Conservation (phyloP, 805 yeast genomes). For the Saturnispora mendoncae region DNA sequence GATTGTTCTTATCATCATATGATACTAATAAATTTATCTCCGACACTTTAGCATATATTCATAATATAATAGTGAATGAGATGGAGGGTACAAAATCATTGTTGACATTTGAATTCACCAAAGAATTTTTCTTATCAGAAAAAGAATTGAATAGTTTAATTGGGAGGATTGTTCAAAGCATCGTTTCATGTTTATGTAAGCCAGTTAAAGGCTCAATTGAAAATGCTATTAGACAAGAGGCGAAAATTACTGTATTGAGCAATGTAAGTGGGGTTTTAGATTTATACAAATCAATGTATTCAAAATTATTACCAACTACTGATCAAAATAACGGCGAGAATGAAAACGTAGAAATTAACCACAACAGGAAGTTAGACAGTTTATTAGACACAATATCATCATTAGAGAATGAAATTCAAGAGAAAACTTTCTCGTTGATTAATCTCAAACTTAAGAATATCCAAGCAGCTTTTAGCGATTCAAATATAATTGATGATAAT, state of each 20-base stretch:
- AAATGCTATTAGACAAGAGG: conserved; percentile 58
- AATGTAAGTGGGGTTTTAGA: conserved; percentile 56
- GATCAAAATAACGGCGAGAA: conserved; percentile 9
- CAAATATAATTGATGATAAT: conserved; percentile 36
- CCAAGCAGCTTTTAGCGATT: conserved; percentile 17
- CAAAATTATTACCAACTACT: conserved; percentile 29
- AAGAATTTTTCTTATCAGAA: conserved; percentile 7
- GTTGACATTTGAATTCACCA: conserved; percentile 35
- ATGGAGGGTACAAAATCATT: conserved; percentile 62
- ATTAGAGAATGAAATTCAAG: conserved; percentile 29
- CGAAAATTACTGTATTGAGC: conserved; percentile 44
- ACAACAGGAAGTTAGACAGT: conserved; percentile 10
- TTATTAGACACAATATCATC: conserved; percentile 22
- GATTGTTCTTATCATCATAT: conserved; percentile 52
- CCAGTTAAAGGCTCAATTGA: conserved; percentile 60
- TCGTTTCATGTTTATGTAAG: conserved; percentile 45
- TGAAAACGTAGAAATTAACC: too few relatives aligned
- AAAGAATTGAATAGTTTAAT: conserved; percentile 21
- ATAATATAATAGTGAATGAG: conserved; percentile 80
- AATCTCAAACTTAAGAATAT: conserved; percentile 32
- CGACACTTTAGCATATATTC: conserved; percentile 81
- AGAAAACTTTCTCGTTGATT: conserved; percentile 33
- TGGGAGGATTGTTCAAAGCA: conserved; percentile 36
- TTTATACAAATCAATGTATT: conserved; percentile 63
- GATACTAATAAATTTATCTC: conserved; percentile 81